phyloP scores from a whole-genome alignment of 1,139 yeast genomes.

The Yamadazyma oceani region DNA sequence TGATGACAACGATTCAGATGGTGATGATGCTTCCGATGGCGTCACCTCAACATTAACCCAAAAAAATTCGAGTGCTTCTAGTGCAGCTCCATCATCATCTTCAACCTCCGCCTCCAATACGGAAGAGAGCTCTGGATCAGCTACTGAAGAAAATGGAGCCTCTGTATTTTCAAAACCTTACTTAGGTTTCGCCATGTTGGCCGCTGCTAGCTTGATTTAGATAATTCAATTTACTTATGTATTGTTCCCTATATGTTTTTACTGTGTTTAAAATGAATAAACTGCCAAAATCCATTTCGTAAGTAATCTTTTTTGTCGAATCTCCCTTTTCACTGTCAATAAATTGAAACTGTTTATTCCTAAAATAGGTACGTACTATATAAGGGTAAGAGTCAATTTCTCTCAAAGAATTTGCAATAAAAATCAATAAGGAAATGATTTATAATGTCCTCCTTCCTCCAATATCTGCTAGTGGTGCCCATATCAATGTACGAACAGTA shows the following conservation, averaged over 20 bases:
- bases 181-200: slow-evolving; percentile 4
- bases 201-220: slow-evolving; percentile 6
- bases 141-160: not conserved
- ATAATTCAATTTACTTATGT: not conserved
- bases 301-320: too few relatives aligned
- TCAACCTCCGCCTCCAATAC: too few relatives aligned
- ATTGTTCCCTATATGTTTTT: slow-evolving; percentile 1
- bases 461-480: slow-evolving; percentile 59
- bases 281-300: slow-evolving; percentile 25
- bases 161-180: not conserved
- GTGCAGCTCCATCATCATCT: too few relatives aligned
- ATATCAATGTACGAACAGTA: slow-evolving; percentile 53
- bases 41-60: too few relatives aligned
- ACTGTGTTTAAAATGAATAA: slow-evolving; percentile 44
- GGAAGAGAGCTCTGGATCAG: not conserved
- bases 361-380: slow-evolving; percentile 44
- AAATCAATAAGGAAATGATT: slow-evolving; percentile 42
- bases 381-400: too few relatives aligned
- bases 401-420: too few relatives aligned
- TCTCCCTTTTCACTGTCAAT: too few relatives aligned
- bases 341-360: too few relatives aligned
- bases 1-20: slow-evolving; percentile 1
- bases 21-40: slow-evolving; percentile 2
- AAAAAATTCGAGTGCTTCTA: too few relatives aligned
- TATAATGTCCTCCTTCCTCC: slow-evolving; percentile 58